Conservation (phyloP, 176 grass and related monocot genomes). For the Hsuehochloa calcarea region DNA sequence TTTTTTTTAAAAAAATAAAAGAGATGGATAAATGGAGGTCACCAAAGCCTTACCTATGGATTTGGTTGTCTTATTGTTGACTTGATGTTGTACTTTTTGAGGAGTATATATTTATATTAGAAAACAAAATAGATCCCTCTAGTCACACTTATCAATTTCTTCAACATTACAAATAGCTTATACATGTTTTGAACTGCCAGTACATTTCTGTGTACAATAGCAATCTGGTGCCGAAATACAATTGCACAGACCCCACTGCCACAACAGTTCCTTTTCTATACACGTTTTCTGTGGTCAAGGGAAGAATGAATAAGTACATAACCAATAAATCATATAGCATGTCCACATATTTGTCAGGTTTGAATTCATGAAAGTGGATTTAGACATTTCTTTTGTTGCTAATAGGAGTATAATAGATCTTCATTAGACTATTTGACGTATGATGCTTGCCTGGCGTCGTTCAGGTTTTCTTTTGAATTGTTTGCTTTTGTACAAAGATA, state of each 20-base stretch:
- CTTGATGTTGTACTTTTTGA: neutral
- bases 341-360: neutral
- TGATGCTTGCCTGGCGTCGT: neutral
- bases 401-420: neutral
- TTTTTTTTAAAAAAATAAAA: neutral
- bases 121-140: neutral
- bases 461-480: neutral
- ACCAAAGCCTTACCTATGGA: neutral
- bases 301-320: neutral
- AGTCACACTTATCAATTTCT: neutral
- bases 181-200: neutral
- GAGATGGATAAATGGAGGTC: neutral
- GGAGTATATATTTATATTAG: neutral
- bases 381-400: neutral
- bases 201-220: neutral
- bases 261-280: neutral
- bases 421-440: neutral
- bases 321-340: neutral
- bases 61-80: neutral
- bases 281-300: neutral
- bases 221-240: neutral
- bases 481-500: neutral
- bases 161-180: neutral
- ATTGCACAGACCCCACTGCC: neutral
- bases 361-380: neutral